These are phyloP conservation scores for Magnusiomyces suaveolens DNA, from an alignment of 1,139 yeast species.

Conservation along the genomic window DNA sequence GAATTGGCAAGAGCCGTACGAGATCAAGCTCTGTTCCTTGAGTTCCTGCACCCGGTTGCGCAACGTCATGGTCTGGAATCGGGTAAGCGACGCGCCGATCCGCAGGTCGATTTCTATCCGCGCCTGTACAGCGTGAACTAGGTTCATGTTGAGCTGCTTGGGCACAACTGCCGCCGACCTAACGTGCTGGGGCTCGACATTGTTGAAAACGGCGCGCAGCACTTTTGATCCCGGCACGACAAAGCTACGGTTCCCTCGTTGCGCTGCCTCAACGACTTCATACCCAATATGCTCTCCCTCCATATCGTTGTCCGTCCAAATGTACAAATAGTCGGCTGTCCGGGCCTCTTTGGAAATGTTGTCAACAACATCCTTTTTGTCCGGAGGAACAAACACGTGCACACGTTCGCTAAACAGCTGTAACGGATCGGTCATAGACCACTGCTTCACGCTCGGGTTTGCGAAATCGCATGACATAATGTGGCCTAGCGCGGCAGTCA, in stretches of 20 bases:
- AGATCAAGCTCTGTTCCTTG: constrained; percentile 33
- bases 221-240: constrained; percentile 36
- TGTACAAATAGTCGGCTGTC: constrained; percentile 55
- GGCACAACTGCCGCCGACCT: constrained; percentile 67
- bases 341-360: constrained; percentile 65
- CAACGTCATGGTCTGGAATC: constrained; percentile 53
- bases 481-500: constrained; percentile 92
- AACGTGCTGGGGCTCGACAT: constrained; percentile 69
- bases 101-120: constrained; percentile 82
- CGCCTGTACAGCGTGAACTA: constrained; percentile 76
- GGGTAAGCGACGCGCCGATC: constrained; percentile 82
- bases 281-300: constrained; percentile 96
- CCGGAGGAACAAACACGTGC: constrained; percentile 32
- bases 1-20: constrained; percentile 94
- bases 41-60: constrained; percentile 26
- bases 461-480: constrained; percentile 59
- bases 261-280: constrained; percentile 68
- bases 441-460: constrained; percentile 38
- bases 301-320: constrained; percentile 98
- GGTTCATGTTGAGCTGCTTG: constrained; percentile 48
- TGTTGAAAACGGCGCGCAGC: constrained; percentile 77
- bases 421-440: constrained; percentile 64
- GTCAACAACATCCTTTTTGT: constrained; percentile 45
- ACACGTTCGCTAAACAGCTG: constrained; percentile 64
- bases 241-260: constrained; percentile 43